A percentile compares a stretch with the other conserved stretches of the same genome.
These are phyloP conservation scores for Populus tremula DNA, from an alignment of 345 rosid genomes.

Conservation along the genomic window DNA sequence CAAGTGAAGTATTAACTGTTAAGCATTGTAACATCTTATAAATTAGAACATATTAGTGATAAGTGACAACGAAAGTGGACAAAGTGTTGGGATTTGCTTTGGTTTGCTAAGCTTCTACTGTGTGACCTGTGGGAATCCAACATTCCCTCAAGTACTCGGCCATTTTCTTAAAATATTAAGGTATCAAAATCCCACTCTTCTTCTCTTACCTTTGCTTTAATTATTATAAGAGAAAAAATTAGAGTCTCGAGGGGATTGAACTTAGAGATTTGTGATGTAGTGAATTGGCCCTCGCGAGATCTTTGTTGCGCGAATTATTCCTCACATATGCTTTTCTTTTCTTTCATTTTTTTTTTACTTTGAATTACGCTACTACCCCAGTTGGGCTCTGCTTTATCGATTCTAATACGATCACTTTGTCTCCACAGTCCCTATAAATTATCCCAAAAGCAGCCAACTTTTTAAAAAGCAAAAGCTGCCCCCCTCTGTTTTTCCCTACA, in stretches of 20 bases:
- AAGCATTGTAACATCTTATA: slow-evolving; percentile 24
- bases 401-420: slow-evolving; percentile 33
- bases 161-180: slow-evolving; percentile 13
- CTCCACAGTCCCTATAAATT: slow-evolving; percentile 44
- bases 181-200: slow-evolving; percentile 25
- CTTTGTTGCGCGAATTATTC: slow-evolving; percentile 33
- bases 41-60: slow-evolving; percentile 7
- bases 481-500: slow-evolving; percentile 4
- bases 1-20: slow-evolving; percentile 29
- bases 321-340: slow-evolving; percentile 1
- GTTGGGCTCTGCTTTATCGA: slow-evolving; percentile 37
- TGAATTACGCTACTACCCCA: not conserved
- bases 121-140: slow-evolving; percentile 46
- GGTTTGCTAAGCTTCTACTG: slow-evolving; percentile 29
- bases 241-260: slow-evolving; percentile 45
- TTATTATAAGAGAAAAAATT: slow-evolving; percentile 27
- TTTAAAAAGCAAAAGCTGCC: slow-evolving; percentile 58
- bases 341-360: not conserved
- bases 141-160: slow-evolving; percentile 41
- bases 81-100: slow-evolving; percentile 24
- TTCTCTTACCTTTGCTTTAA: slow-evolving; percentile 4
- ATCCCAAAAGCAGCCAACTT: slow-evolving; percentile 51
- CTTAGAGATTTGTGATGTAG: slow-evolving; percentile 34
- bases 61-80: not conserved
- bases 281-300: slow-evolving; percentile 28